Conservation (phyloP, 163 green algal species). For the Scenedesmus sp. region DNA sequence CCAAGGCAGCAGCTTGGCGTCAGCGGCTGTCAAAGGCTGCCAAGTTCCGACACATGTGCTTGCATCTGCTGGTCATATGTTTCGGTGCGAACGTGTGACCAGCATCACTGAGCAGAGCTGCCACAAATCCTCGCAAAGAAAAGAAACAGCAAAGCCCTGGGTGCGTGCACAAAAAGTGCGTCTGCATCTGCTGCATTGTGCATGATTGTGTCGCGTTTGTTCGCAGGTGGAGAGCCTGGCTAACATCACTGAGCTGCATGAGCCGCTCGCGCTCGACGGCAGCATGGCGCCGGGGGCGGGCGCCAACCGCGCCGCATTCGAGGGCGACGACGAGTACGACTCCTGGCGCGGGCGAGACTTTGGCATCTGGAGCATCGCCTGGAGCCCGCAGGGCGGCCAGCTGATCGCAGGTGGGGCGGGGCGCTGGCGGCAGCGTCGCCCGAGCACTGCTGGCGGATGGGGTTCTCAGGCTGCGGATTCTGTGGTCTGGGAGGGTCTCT, state of each 20-base stretch:
- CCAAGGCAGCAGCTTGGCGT: not conserved
- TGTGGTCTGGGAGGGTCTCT: too few species aligned
- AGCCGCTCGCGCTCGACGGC: constrained; percentile 72
- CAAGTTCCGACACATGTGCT: too few species aligned
- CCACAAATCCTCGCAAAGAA: constrained; percentile 6
- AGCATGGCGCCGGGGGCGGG: not conserved
- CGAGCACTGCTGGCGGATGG: too few species aligned
- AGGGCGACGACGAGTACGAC: constrained; percentile 26
- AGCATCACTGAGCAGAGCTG: constrained; percentile 89
- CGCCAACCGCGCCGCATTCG: constrained; percentile 1
- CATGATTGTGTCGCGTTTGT: not conserved
- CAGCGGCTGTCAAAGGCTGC: too few species aligned
- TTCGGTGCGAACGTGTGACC: constrained; percentile 50
- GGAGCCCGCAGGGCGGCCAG: constrained; percentile 69
- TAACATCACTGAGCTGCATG: constrained; percentile 92
- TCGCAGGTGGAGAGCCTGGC: constrained; percentile 68
- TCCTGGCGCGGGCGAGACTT: constrained; percentile 3
- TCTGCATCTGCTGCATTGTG: not conserved
- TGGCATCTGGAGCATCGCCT: constrained; percentile 79
- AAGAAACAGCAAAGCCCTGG: too few species aligned
- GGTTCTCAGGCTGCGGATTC: too few species aligned
- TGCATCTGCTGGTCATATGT: not conserved
- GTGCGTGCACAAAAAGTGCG: too few species aligned
- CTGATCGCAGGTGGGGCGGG: constrained; percentile 75
- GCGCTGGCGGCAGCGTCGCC: too few species aligned